A percentile compares a stretch with the other conserved stretches of the same genome.
Evolutionary conservation across 306 rosid species (phyloP).

Genomic region (Canavalia gladiata): DNA sequence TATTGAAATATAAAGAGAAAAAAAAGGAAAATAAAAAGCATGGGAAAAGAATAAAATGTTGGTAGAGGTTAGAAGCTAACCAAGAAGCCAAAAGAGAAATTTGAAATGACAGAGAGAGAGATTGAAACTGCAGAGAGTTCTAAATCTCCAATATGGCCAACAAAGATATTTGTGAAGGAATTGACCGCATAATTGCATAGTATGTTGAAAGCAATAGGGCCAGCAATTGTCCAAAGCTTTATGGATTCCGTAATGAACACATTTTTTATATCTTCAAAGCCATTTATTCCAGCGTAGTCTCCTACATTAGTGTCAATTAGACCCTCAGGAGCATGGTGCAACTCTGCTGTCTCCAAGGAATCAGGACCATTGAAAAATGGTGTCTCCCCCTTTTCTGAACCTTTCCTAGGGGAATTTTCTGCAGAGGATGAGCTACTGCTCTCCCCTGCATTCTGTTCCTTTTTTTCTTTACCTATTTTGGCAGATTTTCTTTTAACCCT

Average conservation of each 20-base stretch:
- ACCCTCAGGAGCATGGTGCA: constrained; percentile 64
- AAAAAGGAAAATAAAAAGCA: background rate
- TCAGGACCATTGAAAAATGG: constrained; percentile 10
- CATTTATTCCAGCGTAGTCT: constrained; percentile 52
- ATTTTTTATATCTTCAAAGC: constrained; percentile 44
- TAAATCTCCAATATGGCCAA: constrained; percentile 79
- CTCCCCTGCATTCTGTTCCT: constrained; percentile 42
- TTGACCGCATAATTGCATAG: constrained; percentile 81
- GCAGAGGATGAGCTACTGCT: constrained; percentile 55
- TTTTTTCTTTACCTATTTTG: constrained; percentile 59
- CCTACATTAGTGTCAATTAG: constrained; percentile 56
- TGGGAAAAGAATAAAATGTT: background rate
- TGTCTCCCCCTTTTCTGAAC: background rate
- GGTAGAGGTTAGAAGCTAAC: constrained; percentile 61
- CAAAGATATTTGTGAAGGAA: constrained; percentile 82
- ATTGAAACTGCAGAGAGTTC: constrained; percentile 86
- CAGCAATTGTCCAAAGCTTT: constrained; percentile 82
- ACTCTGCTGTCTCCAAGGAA: constrained; percentile 48
- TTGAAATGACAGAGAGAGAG: constrained; percentile 79
- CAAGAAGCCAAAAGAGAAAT: constrained; percentile 93
- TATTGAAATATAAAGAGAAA: background rate
- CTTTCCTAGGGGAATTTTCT: background rate
- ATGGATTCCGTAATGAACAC: constrained; percentile 53
- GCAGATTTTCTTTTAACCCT: constrained; percentile 36
- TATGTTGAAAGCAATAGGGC: constrained; percentile 81